phyloP scores from a whole-genome alignment of 768 basidiomycete genomes.

The Cystofilobasidium bisporidii region DNA sequence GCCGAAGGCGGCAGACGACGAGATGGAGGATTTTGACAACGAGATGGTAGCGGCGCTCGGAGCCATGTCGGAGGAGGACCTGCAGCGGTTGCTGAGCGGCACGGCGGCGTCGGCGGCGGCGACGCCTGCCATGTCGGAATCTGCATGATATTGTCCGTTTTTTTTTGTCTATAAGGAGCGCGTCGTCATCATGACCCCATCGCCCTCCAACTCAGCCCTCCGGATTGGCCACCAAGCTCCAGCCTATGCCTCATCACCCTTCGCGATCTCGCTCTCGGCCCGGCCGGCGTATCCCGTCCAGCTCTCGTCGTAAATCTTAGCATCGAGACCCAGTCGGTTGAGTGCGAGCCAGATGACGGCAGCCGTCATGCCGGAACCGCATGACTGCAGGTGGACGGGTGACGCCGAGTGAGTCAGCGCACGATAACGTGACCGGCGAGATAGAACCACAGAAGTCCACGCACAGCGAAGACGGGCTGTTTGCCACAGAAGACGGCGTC shows the following conservation, averaged over 20 bases:
- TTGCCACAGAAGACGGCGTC: slow-evolving; percentile 16
- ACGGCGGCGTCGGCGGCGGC: background rate
- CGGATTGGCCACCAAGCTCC: too few species aligned
- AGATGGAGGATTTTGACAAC: background rate
- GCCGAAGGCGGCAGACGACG: background rate
- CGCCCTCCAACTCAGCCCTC: too few species aligned
- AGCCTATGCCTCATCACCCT: slow-evolving; percentile 40
- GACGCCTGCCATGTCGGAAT: background rate
- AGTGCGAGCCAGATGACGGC: slow-evolving; percentile 84
- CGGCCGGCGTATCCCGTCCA: slow-evolving; percentile 91
- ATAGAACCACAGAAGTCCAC: background rate
- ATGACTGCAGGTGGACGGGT: background rate
- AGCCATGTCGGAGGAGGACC: slow-evolving; percentile 7
- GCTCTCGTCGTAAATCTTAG: slow-evolving; percentile 89
- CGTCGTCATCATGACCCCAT: too few species aligned
- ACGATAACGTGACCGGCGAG: too few species aligned
- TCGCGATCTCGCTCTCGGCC: slow-evolving; percentile 61
- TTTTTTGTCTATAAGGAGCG: too few species aligned
- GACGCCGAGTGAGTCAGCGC: too few species aligned
- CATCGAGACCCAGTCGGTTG: slow-evolving; percentile 45
- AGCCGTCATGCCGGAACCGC: slow-evolving; percentile 27
- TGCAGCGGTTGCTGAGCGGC: background rate
- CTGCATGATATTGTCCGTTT: background rate
- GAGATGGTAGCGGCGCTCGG: background rate
- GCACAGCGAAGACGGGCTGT: slow-evolving; percentile 3